These are phyloP conservation scores for Penicillium alfredii DNA, from an alignment of 495 filamentous ascomycete species.

Conservation along the genomic window DNA sequence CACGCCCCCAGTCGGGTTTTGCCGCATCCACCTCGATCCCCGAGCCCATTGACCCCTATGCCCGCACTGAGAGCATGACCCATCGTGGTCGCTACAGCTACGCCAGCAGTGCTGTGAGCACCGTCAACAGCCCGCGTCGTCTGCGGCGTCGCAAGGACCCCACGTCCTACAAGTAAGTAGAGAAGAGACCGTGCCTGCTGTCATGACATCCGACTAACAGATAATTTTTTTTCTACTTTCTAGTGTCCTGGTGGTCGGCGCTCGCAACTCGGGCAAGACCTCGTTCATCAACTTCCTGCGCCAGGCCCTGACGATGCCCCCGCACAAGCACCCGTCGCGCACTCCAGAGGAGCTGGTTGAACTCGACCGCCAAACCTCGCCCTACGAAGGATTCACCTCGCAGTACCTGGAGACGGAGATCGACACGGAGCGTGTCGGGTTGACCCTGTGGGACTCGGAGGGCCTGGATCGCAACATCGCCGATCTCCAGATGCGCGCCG, in stretches of 20 bases:
- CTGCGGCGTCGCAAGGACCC: conserved; percentile 93
- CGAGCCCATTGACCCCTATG: conserved; percentile 64
- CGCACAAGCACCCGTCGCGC: conserved; percentile 62
- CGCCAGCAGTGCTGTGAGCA: conserved; percentile 84
- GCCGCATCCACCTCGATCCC: conserved; percentile 36
- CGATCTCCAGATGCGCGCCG: conserved; percentile 86
- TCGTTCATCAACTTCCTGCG: conserved; percentile 95
- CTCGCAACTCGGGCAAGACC: conserved; percentile 86
- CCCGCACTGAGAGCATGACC: conserved; percentile 88
- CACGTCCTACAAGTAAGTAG: conserved; percentile 91
- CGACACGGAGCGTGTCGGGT: conserved; percentile 82
- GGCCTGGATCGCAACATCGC: conserved; percentile 91
- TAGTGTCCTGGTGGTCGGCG: conserved; percentile 86
- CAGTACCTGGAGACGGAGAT: conserved; percentile 94
- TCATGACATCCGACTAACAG: background rate
- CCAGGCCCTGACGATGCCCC: conserved; percentile 69
- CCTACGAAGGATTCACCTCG: conserved; percentile 66
- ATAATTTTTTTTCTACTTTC: conserved; percentile 9
- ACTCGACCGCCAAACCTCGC: conserved; percentile 29
- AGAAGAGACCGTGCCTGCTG: background rate
- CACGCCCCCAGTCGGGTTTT: conserved; percentile 19
- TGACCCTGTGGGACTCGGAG: conserved; percentile 94
- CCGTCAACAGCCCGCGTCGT: conserved; percentile 88
- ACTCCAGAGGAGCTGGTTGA: conserved; percentile 47
- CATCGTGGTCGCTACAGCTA: conserved; percentile 96